A percentile compares a stretch with the other conserved stretches of the same genome.
These are phyloP conservation scores for Halenospora varia DNA, from an alignment of 495 filamentous ascomycete species.

Conservation along the genomic window DNA sequence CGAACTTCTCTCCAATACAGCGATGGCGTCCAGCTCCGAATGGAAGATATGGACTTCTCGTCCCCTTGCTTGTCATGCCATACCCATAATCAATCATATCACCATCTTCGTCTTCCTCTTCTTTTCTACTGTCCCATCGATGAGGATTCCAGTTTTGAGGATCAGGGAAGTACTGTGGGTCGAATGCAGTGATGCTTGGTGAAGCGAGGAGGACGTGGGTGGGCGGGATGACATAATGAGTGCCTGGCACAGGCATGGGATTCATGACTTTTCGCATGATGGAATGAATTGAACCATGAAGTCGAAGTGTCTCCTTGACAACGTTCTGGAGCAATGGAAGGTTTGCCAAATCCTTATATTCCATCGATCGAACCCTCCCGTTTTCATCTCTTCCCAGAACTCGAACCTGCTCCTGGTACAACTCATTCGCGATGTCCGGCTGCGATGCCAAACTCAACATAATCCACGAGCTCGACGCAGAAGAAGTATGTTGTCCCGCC, in stretches of 20 bases:
- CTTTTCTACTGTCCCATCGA: slow-evolving; percentile 61
- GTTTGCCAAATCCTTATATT: slow-evolving; percentile 62
- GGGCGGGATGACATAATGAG: slow-evolving; percentile 74
- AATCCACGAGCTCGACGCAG: slow-evolving; percentile 76
- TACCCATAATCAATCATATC: slow-evolving; percentile 75
- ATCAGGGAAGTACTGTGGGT: slow-evolving; percentile 69
- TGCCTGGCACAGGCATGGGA: slow-evolving; percentile 76
- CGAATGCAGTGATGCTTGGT: slow-evolving; percentile 63
- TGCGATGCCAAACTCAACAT: slow-evolving; percentile 71
- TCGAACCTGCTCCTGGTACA: slow-evolving; percentile 69
- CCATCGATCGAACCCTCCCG: slow-evolving; percentile 55
- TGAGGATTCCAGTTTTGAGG: slow-evolving; percentile 79
- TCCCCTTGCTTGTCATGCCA: slow-evolving; percentile 81
- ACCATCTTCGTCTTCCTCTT: slow-evolving; percentile 32
- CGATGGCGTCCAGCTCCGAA: slow-evolving; percentile 89
- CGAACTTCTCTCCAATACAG: slow-evolving; percentile 94
- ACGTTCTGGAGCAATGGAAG: slow-evolving; percentile 66
- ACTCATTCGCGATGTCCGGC: slow-evolving; percentile 66
- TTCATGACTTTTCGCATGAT: slow-evolving; percentile 82
- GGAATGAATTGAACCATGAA: slow-evolving; percentile 79
- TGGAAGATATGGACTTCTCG: slow-evolving; percentile 78
- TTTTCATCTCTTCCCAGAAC: slow-evolving; percentile 45
- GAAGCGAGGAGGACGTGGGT: slow-evolving; percentile 74
- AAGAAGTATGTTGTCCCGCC: slow-evolving; percentile 85
- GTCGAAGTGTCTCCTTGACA: slow-evolving; percentile 75